phyloP scores from a whole-genome alignment of 140 eudicot genomes.

The Erigeron philadelphicus region DNA sequence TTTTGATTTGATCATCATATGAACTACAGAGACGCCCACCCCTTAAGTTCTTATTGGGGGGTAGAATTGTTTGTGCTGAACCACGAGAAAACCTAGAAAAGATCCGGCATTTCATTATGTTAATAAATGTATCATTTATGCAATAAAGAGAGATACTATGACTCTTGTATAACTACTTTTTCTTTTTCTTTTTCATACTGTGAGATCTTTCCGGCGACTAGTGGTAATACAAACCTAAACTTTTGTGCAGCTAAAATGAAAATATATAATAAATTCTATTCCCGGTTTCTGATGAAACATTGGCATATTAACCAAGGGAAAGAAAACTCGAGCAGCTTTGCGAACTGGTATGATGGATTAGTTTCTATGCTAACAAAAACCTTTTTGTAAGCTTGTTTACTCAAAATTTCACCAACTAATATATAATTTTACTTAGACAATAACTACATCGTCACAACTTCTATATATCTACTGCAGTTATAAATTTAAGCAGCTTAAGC shows the following conservation, averaged over 20 bases:
- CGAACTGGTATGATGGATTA: neutral
- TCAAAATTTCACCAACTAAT: slow-evolving; percentile 17
- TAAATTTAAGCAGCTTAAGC: neutral
- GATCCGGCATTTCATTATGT: neutral
- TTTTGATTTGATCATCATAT: slow-evolving; percentile 64
- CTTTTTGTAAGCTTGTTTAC: neutral
- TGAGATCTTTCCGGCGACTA: neutral
- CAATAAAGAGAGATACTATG: too few species aligned
- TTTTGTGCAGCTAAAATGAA: neutral
- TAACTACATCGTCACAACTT: slow-evolving; percentile 18
- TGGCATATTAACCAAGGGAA: neutral
- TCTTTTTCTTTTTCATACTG: neutral
- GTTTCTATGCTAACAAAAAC: neutral
- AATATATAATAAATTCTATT: neutral
- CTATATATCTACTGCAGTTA: neutral
- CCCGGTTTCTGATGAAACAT: neutral
- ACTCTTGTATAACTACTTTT: neutral
- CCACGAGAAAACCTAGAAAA: slow-evolving; percentile 80
- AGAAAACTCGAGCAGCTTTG: neutral
- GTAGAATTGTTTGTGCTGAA: slow-evolving; percentile 76
- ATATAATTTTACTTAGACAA: slow-evolving; percentile 1
- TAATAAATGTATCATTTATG: too few species aligned
- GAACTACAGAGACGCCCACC: slow-evolving; percentile 76
- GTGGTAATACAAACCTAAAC: slow-evolving; percentile 9
- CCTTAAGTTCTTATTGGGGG: slow-evolving; percentile 56